Evolutionary conservation across 2,329 filamentous ascomycete genomes (phyloP), one percentile per base, ranked within the genome.

Genomic region (Colletotrichum musae): DNA sequence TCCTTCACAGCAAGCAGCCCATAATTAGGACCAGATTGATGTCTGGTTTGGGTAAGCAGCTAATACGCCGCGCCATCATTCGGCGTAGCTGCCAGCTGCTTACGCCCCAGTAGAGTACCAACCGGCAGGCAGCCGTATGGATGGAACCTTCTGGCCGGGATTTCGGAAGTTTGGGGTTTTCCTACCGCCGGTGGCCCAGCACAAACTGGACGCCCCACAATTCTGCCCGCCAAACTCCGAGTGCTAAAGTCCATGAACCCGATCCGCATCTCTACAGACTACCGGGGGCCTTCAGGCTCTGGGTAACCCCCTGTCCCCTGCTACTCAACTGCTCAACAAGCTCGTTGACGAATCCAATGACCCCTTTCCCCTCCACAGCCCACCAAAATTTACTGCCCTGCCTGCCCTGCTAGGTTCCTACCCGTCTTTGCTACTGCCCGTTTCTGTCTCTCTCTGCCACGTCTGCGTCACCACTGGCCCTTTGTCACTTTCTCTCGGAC

Each of bases 211-310:
- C 41, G 58, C 36, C 43, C 64, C 58, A 68, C 68, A 45, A 32
- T 18, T 58, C 64, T 36, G 24, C 41, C 59, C 64, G 65, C 64
- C 63, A 71, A 71, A 70, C 68, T 67, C 68, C 64, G 63, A 68
- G 48, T 67, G 56, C 68, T 71, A 70, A 24, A 64, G 64, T 68
- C 60, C 63, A 57, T 60, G 68, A 62, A 66, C 66, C 50, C 26
- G 48, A 48, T 43, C 51, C 60, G 60, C 41, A n/a, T 15, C n/a
- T 45, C 59, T 28, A 26, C 18, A 15, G 24, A 18, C 39, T 32
- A 32, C 28, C 28, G 7, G 28, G 28, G 28, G 28, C 28, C 10
- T 36, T 10, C 7, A 36, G 32, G 32, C 32, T 36, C 32, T 36
- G 5, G 28, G 6, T 32, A 36, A 32, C 28, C 28, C 28, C 32